Conservation (phyloP, 129 eudicot genomes). For the Rutidosis leptorrhynchoides region DNA sequence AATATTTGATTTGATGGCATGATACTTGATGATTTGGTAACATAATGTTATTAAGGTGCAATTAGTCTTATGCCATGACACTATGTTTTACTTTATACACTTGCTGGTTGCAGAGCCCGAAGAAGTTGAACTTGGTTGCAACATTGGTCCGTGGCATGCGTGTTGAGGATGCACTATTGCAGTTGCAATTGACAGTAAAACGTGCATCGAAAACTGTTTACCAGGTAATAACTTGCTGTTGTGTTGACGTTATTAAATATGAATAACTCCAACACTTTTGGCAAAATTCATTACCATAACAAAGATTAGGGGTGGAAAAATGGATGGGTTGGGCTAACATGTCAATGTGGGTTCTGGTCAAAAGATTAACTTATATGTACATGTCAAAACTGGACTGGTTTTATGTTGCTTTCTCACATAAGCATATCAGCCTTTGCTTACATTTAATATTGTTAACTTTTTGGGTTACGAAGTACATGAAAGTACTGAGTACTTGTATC, state of each 20-base stretch:
- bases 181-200: conserved; percentile 87
- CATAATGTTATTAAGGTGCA: neutral
- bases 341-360: neutral
- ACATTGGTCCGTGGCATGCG: conserved; percentile 97
- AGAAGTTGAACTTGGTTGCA: conserved; percentile 96
- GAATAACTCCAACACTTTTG: neutral
- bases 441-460: neutral
- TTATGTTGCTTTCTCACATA: conserved; percentile 5
- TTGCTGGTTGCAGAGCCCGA: conserved; percentile 72
- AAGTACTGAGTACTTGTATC: conserved; percentile 34
- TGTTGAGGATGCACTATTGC: conserved; percentile 94
- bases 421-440: neutral
- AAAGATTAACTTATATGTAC: neutral
- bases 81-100: too few species aligned
- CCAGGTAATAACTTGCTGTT: conserved; percentile 50
- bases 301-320: conserved; percentile 15
- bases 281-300: neutral
- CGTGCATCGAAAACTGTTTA: conserved; percentile 94
- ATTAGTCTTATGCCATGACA: neutral
- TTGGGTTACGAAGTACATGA: conserved; percentile 1
- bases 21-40: conserved; percentile 2
- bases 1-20: neutral
- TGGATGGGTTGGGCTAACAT: neutral
- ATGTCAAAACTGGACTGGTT: neutral
- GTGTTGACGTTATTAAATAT: conserved; percentile 1